Evolutionary conservation across 148 eudicot genomes (phyloP), one percentile per base, ranked within the genome.

Genomic region (Arbutus unedo): DNA sequence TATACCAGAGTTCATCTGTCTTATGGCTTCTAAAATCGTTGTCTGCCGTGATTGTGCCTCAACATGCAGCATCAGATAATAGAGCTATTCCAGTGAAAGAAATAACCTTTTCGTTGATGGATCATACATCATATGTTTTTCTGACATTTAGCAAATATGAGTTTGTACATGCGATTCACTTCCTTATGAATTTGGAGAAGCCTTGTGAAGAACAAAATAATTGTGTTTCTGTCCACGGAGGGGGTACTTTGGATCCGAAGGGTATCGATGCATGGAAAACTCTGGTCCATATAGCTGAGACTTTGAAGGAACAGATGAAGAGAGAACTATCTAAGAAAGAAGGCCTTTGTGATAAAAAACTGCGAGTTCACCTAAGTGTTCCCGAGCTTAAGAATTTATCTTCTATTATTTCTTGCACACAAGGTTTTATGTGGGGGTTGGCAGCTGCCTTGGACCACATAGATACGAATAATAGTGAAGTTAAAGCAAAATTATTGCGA

Each of bases 71-170:
- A 76, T 84, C 89, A 21, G 90, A 87, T 77, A 88, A 89, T 57
- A 49, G 78, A 54, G 78, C 71, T 74, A 62, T 85, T 75, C 89
- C 78, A 81, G 85, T 77, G 59, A 88, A 86, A 83, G 83, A 78
- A 78, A 82, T 90, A 85, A 78, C 88, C 0, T 84, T 91, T 81
- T 89, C 98, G 14, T 84, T 96, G 87, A 88, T 90, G 90, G 93
- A 96, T 91, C 90, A 93, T 73, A 96, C 99, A 21, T 91, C 97
- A 16, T 88, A 90, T 81, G 79, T 92, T 76, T 87, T 94, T 82
- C 66, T 87, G 81, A 88, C 85, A 21, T 79, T 94, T 51, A 86
- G 87, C 87, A 92, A 87, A 90, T 85, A 90, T 86, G 90, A 86
- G n/a, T 90, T 83, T 81, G 50, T 83, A 60, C 79, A 66, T 81